Evolutionary conservation across 2,329 filamentous ascomycete genomes (phyloP), one percentile per base, ranked within the genome.

Genomic region (Aspergillus sp.): DNA sequence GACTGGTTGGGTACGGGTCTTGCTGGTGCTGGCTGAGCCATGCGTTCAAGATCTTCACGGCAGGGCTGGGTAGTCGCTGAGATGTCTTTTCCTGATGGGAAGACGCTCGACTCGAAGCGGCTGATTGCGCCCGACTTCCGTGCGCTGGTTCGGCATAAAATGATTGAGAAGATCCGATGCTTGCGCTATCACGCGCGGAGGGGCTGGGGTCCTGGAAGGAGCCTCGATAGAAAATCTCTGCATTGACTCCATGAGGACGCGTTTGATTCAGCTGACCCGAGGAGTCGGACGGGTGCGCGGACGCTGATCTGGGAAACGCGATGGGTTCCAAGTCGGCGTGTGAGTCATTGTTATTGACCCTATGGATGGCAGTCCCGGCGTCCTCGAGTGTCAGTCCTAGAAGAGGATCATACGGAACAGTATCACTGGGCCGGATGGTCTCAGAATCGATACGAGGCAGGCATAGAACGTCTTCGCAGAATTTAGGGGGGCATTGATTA

Each of bases 1-100:
- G 87, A 39, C 95, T 90, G 29, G 87, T 92, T 3, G 92, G 92
- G 71, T 96, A 96, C 0, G 92, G 92, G 67, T 95, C 89, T 57
- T 88, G 83, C 66, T 85, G 85, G 69, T 96, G 91, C 10, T 85
- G 87, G 0, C 87, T 84, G 29, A 96, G 83, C 92, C 92, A 96
- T 66, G 88, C 87, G 74, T 92, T 91, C 52, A 96, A 76, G 31
- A 90, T 84, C 66, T 88, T 89, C 61, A 94, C 85, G 0, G 90
- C 90, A 6, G 50, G 49, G 6, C 29, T 42, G 29, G 57, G 52
- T 1, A 62, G 36, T n/a, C 60, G 57, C 18, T 55, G 52, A 10
- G 42, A 29, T 16, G 32, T 4, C 36, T 14, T 29, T 20, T 18
- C 47, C 46, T 52, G 53, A 16, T 7, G 24, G 6, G 20, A 9